Conservation (phyloP, 148 eudicot species). For the Vaccinium corymbosum region DNA sequence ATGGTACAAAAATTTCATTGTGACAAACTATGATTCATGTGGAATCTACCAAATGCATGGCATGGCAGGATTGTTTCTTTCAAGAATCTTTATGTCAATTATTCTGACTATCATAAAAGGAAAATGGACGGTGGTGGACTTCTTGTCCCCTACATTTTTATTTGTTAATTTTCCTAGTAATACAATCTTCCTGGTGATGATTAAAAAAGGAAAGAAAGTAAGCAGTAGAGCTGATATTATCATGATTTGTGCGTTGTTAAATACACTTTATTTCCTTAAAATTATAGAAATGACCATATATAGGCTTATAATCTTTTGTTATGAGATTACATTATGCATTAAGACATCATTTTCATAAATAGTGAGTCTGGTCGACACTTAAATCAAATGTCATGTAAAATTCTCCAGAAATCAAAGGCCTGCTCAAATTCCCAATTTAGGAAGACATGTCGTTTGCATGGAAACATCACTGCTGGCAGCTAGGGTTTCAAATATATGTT, state of each 20-base stretch:
- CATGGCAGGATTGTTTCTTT: background rate
- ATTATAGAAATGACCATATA: background rate
- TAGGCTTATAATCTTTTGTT: background rate
- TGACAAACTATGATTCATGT: background rate
- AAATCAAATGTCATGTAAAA: background rate
- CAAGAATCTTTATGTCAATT: background rate
- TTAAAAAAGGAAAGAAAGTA: background rate
- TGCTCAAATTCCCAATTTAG: background rate
- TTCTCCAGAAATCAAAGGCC: background rate
- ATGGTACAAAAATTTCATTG: background rate
- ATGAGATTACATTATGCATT: background rate
- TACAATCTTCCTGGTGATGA: background rate
- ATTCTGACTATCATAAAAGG: constrained; percentile 1
- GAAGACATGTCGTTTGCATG: background rate
- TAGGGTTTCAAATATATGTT: background rate
- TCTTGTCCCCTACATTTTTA: background rate
- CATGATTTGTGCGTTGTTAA: background rate
- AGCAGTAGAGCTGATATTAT: background rate
- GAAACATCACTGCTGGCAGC: background rate
- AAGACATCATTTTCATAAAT: background rate
- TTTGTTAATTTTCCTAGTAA: background rate
- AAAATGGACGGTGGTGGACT: background rate
- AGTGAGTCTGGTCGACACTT: background rate
- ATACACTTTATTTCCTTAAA: background rate
- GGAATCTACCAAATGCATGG: background rate